Evolutionary conservation across 352 stramenopile species (phyloP).

Genomic region (Phytophthora cryptogea): DNA sequence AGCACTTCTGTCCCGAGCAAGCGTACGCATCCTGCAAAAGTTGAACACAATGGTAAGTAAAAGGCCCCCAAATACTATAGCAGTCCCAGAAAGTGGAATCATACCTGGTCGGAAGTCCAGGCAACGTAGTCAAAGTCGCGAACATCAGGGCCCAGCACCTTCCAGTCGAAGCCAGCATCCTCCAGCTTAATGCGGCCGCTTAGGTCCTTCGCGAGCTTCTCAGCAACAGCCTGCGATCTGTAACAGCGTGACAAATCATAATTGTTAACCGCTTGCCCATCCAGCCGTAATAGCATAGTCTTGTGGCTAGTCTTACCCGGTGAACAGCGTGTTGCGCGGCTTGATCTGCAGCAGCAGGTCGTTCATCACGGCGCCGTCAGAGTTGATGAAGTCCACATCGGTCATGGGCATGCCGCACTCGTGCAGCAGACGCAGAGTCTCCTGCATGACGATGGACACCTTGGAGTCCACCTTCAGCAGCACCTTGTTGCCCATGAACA

Average conservation of each 20-base stretch:
- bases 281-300: background rate
- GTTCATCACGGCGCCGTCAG: slow-evolving; percentile 93
- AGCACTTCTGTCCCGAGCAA: slow-evolving; percentile 98
- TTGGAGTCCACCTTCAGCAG: slow-evolving; percentile 95
- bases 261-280: background rate
- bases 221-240: slow-evolving; percentile 91
- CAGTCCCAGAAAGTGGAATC: background rate
- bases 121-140: slow-evolving; percentile 97
- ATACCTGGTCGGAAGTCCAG: slow-evolving; percentile 96
- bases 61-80: background rate
- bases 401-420: slow-evolving; percentile 94
- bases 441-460: slow-evolving; percentile 98
- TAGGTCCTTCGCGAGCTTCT: slow-evolving; percentile 93
- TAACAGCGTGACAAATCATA: slow-evolving; percentile 5
- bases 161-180: slow-evolving; percentile 99
- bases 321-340: slow-evolving; percentile 98
- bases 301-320: slow-evolving; percentile 61
- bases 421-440: slow-evolving; percentile 95
- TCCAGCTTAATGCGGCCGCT: slow-evolving; percentile 95
- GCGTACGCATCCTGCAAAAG: slow-evolving; percentile 94
- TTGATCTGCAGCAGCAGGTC: slow-evolving; percentile 94
- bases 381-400: slow-evolving; percentile 98
- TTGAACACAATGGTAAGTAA: slow-evolving; percentile 9
- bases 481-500: slow-evolving; percentile 99
- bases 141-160: slow-evolving; percentile 96